Conservation (phyloP, 164 flowering plant species). For the Vitis rotundifolia region DNA sequence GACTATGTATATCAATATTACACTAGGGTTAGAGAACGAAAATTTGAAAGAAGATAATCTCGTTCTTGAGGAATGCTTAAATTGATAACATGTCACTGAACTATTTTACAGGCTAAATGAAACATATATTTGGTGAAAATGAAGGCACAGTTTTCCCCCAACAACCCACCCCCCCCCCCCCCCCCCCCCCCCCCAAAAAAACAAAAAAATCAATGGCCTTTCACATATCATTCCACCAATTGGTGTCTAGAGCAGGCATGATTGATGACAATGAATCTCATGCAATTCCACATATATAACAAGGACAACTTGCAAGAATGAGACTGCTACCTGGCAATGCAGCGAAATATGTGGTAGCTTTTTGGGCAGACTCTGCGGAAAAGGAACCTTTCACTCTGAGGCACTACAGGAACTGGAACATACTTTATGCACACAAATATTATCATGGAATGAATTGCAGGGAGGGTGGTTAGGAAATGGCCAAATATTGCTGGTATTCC, state of each 20-base stretch:
- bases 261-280: not conserved
- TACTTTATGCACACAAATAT: constrained; percentile 95
- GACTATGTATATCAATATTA: too few relatives aligned
- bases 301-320: not conserved
- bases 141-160: too few relatives aligned
- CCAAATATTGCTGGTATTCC: constrained; percentile 98
- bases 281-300: not conserved
- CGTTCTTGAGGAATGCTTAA: too few relatives aligned
- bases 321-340: constrained; percentile 82
- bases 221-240: too few relatives aligned
- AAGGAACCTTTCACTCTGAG: constrained; percentile 91
- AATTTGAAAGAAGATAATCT: too few relatives aligned
- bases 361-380: constrained; percentile 89
- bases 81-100: too few relatives aligned
- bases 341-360: constrained; percentile 91
- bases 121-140: too few relatives aligned
- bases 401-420: constrained; percentile 97
- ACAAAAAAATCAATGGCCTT: too few relatives aligned
- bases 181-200: too few relatives aligned
- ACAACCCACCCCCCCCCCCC: too few relatives aligned
- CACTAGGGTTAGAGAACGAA: too few relatives aligned
- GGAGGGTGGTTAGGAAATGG: constrained; percentile 92
- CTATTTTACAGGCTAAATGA: too few relatives aligned
- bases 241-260: not conserved
- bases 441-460: constrained; percentile 96